Evolutionary conservation across 2,329 filamentous ascomycete genomes (phyloP).

Genomic region (Sporothrix humicola): DNA sequence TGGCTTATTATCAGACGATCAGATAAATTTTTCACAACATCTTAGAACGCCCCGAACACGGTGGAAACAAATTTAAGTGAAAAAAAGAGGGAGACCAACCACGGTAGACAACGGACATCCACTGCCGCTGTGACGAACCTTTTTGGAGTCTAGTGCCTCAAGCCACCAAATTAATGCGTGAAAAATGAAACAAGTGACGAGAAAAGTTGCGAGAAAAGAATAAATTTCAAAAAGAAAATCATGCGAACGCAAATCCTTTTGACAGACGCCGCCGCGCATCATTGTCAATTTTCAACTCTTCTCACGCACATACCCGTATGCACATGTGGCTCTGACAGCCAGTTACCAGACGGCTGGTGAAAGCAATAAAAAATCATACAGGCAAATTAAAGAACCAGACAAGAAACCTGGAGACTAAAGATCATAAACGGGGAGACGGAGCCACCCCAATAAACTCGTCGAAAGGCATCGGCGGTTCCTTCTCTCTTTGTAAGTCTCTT

Average conservation of each 20-base stretch:
- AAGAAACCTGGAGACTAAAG: neutral
- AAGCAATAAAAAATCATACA: too few species aligned
- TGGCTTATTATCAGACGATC: slow-evolving; percentile 37
- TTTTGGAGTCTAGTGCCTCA: neutral
- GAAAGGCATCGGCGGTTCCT: too few species aligned
- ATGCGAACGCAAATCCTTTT: neutral
- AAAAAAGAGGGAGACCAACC: too few species aligned
- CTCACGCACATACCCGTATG: neutral
- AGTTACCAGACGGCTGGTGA: neutral
- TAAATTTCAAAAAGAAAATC: neutral
- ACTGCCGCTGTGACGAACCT: neutral
- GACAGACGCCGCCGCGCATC: too few species aligned
- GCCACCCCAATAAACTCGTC: neutral
- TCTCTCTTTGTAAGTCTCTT: too few species aligned
- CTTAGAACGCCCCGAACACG: too few species aligned
- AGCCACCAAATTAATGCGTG: slow-evolving; percentile 16
- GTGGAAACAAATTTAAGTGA: too few species aligned
- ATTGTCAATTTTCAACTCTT: neutral
- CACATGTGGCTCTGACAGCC: neutral
- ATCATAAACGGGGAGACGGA: neutral
- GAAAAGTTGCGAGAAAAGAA: neutral
- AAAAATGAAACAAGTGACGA: neutral
- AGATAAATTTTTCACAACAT: slow-evolving; percentile 34
- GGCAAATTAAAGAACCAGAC: neutral
- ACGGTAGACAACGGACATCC: neutral